Conservation (phyloP, 2,329 filamentous ascomycete species). For the Xylariaceae sp. region DNA sequence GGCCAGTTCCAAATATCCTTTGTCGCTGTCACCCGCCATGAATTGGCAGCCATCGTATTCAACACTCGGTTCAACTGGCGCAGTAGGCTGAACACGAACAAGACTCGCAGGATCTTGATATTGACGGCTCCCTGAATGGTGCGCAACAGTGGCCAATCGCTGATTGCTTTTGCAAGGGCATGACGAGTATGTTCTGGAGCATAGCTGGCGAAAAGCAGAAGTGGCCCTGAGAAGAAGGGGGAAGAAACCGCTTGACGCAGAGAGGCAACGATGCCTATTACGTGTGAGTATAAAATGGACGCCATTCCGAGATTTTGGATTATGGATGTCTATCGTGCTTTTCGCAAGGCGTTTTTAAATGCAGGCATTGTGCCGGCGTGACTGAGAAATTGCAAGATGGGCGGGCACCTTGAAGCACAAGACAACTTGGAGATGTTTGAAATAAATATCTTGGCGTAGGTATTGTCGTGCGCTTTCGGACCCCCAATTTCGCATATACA, state of each 20-base stretch:
- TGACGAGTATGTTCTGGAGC: conserved; percentile 8
- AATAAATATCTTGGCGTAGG: too few relatives aligned
- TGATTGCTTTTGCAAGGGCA: conserved; percentile 1
- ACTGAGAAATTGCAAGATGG: too few relatives aligned
- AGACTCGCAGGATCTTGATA: conserved; percentile 5
- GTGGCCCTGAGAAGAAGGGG: conserved; percentile 14
- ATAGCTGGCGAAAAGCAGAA: conserved; percentile 12
- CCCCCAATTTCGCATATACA: too few relatives aligned
- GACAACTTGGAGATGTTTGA: too few relatives aligned
- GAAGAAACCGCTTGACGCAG: conserved; percentile 9
- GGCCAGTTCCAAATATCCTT: conserved; percentile 20
- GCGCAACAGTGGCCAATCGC: conserved; percentile 1
- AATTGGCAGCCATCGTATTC: conserved; percentile 12
- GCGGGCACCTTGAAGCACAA: too few relatives aligned
- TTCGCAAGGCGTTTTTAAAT: too few relatives aligned
- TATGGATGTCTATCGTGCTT: too few relatives aligned
- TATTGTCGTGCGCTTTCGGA: too few relatives aligned
- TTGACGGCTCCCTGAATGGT: neutral
- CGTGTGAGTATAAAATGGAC: conserved; percentile 8
- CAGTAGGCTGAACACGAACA: conserved; percentile 12
- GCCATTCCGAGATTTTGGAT: conserved; percentile 1
- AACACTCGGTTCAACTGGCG: conserved; percentile 8
- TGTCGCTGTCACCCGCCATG: conserved; percentile 13
- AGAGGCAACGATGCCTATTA: neutral
- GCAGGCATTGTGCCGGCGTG: too few relatives aligned